Percentiles rank a stretch among this genome's conserved stretches.
phyloP scores from a whole-genome alignment of 2,329 filamentous ascomycete genomes.

The Aspergillus sclerotialis region DNA sequence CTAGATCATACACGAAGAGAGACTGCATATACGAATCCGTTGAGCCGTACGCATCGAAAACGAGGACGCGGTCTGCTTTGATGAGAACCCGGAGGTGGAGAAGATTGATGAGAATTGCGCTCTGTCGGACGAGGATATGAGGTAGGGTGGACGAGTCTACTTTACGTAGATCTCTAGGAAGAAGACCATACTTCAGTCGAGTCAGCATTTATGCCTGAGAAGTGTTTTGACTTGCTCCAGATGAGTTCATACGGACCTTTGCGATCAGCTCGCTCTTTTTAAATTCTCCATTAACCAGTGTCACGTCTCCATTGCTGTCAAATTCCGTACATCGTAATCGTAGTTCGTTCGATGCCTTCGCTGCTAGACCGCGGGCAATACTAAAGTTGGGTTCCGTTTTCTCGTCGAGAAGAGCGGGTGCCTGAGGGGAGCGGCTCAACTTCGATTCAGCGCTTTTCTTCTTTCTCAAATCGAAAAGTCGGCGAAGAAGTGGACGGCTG shows the following conservation, averaged over 20 bases:
- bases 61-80: conserved; percentile 85
- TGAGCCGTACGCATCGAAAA: conserved; percentile 94
- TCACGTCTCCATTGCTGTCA: conserved; percentile 85
- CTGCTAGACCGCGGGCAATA: conserved; percentile 61
- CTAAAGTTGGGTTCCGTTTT: conserved; percentile 56
- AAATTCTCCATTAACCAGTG: conserved; percentile 89
- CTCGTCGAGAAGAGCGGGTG: conserved; percentile 53
- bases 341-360: conserved; percentile 75
- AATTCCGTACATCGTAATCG: conserved; percentile 91
- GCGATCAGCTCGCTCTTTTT: conserved; percentile 96
- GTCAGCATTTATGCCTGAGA: conserved; percentile 1
- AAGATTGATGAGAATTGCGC: conserved; percentile 88
- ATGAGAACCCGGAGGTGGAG: conserved; percentile 95
- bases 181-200: conserved; percentile 67
- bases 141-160: conserved; percentile 95
- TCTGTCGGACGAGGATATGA: conserved; percentile 88
- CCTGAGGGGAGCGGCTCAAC: conserved; percentile 49
- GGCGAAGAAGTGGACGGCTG: conserved; percentile 27
- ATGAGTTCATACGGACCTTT: conserved; percentile 55
- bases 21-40: conserved; percentile 93
- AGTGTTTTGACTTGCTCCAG: background rate
- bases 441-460: conserved; percentile 32
- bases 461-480: conserved; percentile 29
- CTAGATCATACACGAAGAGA: conserved; percentile 94
- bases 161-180: conserved; percentile 92